Evolutionary conservation across 1,139 yeast species (phyloP), one percentile per base, ranked within the genome.

Genomic region (Sugiyamaella xylanicola): DNA sequence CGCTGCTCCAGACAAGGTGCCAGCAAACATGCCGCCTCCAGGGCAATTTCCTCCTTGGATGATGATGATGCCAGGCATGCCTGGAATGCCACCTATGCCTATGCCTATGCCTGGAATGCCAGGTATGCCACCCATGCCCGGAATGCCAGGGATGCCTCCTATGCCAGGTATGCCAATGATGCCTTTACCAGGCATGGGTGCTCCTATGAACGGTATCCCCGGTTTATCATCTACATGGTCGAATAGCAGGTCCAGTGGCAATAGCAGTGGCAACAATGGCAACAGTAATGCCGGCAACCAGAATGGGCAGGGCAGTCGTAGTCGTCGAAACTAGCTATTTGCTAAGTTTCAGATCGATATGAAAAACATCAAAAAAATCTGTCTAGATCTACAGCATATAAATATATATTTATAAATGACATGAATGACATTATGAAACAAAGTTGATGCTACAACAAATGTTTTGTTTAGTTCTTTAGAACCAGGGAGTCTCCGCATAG

Each of bases 21-120:
- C 63, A 13, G 54, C 43, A 19, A 59, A 57, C 56, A 57, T 57
- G 16, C 56, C 59, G 46, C 53, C 56, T 52, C 59, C 61, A 15
- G 48, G 47, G 53, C 42, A 39, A 21, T 48, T 48, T 29, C 52
- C 45, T 17, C 55, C 56, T 8, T 53, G 54, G 53, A 57, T 57
- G 60, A 53, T 56, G 57, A 54, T 54, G 54, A 60, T 60, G 63
- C 61, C 59, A 16, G 51, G 52, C 2, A 58, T 58, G 65, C 63
- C 63, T n/a, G 55, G 57, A 5, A 61, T 59, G 64, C 65, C 65
- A 5, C 55, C 47, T 29, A 61, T 61, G 59, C 63, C 64, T 15
- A 32, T 32, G 37, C 40, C 40, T 36, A 59, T 59, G 57, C 63
- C 64, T 1, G 54, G 53, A 2, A 59, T 57, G 57, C 53, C 57